These are phyloP conservation scores for Fusarium hainanense DNA, from an alignment of 2,329 filamentous ascomycete species.

Conservation along the genomic window DNA sequence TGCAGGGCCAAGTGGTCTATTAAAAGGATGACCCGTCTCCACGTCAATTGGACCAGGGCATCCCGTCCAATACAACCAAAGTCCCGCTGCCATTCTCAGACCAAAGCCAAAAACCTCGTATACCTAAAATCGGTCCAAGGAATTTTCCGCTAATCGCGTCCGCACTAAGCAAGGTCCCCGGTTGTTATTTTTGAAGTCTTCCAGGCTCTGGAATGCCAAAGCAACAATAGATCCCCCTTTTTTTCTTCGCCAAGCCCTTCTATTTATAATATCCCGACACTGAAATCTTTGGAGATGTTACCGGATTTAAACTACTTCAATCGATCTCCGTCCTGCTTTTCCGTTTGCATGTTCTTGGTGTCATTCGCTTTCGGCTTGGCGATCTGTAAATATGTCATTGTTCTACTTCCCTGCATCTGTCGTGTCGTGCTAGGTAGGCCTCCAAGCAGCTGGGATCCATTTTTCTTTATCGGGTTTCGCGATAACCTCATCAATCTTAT, in stretches of 20 bases:
- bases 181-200: slow-evolving; percentile 16
- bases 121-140: slow-evolving; percentile 11
- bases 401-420: no score
- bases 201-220: background rate
- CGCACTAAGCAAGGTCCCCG: background rate
- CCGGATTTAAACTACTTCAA: background rate
- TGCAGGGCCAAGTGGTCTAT: slow-evolving; percentile 4
- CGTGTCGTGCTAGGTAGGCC: background rate
- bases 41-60: slow-evolving; percentile 4
- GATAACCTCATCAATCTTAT: background rate
- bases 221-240: background rate
- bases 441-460: background rate
- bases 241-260: background rate
- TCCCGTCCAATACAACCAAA: slow-evolving; percentile 7
- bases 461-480: background rate
- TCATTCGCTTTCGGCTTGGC: background rate
- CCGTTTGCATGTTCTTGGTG: background rate
- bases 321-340: background rate
- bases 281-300: background rate
- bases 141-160: slow-evolving; percentile 31
- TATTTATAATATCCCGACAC: slow-evolving; percentile 1
- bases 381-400: background rate
- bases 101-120: slow-evolving; percentile 17
- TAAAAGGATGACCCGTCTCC: background rate
- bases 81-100: background rate